phyloP scores from a whole-genome alignment of 2,329 filamentous ascomycete species.

The Colletotrichum sp. region DNA sequence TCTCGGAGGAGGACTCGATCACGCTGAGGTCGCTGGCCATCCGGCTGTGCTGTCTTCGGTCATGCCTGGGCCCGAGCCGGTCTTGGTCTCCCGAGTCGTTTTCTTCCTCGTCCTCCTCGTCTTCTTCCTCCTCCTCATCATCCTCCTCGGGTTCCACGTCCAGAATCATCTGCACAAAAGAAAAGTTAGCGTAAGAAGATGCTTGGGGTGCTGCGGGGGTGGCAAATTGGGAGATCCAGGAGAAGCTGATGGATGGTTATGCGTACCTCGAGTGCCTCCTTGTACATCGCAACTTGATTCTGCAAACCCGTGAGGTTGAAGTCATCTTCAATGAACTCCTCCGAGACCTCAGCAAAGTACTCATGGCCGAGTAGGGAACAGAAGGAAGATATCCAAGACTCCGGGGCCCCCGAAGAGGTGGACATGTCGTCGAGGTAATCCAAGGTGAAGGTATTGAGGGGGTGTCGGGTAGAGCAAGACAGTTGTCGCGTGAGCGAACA shows the following conservation, averaged over 20 bases:
- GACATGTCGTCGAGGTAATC: constrained; percentile 49
- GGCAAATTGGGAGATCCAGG: neutral
- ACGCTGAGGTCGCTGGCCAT: constrained; percentile 93
- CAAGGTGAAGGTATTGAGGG: constrained; percentile 25
- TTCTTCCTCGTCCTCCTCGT: constrained; percentile 75
- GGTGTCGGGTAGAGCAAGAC: constrained; percentile 11
- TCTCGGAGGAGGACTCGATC: constrained; percentile 96
- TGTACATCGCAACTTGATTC: constrained; percentile 97
- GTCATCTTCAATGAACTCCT: constrained; percentile 99
- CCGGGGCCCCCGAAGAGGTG: constrained; percentile 66
- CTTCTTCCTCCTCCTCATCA: constrained; percentile 84
- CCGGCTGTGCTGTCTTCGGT: constrained; percentile 79
- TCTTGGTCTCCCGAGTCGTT: constrained; percentile 72
- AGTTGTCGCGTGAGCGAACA: neutral
- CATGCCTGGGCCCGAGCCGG: constrained; percentile 52
- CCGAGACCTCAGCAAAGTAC: constrained; percentile 98
- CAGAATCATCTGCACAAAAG: constrained; percentile 77
- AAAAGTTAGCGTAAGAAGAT: constrained; percentile 21
- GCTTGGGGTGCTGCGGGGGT: neutral
- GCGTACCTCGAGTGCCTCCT: constrained; percentile 86
- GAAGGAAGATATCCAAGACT: constrained; percentile 98
- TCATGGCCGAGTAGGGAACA: constrained; percentile 95
- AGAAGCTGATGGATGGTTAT: neutral
- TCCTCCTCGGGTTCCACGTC: constrained; percentile 97
- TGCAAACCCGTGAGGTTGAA: constrained; percentile 98